These are phyloP conservation scores for Huntiella decipiens DNA, from an alignment of 2,329 filamentous ascomycete genomes.

Conservation along the genomic window DNA sequence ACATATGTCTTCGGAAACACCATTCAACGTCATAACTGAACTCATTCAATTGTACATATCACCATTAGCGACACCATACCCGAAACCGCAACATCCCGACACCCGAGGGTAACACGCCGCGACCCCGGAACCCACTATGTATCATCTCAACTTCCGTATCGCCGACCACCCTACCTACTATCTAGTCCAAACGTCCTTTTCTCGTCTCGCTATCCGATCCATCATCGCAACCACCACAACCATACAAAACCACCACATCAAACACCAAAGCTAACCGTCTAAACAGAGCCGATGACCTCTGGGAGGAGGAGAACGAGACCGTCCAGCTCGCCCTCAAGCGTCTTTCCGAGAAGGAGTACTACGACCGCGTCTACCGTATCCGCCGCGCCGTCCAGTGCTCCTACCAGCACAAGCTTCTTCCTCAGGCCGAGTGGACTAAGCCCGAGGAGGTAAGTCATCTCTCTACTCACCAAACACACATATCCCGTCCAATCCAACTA, in stretches of 20 bases:
- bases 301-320: conserved; percentile 75
- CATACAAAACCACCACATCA: neutral
- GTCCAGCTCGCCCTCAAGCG: conserved; percentile 81
- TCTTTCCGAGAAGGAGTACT: conserved; percentile 72
- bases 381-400: conserved; percentile 76
- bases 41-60: neutral
- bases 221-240: neutral
- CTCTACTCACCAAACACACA: neutral
- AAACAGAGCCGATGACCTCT: conserved; percentile 73
- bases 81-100: neutral
- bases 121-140: neutral
- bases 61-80: neutral
- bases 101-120: neutral
- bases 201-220: neutral
- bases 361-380: conserved; percentile 95
- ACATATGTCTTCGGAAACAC: neutral
- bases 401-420: conserved; percentile 43
- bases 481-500: conserved; percentile 6
- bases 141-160: neutral
- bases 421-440: conserved; percentile 42
- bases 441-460: conserved; percentile 26
- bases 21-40: neutral
- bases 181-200: no score
- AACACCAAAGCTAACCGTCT: conserved; percentile 3
- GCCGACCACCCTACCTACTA: no score